Evolutionary conservation across 73 alveolate genomes (phyloP).

Genomic region (Paramecium biaurelia): DNA sequence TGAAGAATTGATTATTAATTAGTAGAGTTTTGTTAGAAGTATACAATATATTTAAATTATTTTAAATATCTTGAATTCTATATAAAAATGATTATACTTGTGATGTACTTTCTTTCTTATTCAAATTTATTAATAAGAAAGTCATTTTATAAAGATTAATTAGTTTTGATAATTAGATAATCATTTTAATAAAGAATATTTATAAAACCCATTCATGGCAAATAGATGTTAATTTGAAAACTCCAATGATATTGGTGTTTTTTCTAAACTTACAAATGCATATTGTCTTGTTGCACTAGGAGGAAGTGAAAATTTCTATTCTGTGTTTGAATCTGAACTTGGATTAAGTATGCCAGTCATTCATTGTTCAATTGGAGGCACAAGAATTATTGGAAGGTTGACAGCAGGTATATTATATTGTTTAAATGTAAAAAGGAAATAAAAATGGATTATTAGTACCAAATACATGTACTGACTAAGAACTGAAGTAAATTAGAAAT

Average conservation of each 20-base stretch:
- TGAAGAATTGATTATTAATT: background rate
- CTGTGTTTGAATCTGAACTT: slow-evolving; percentile 88
- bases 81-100: background rate
- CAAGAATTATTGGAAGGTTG: slow-evolving; percentile 92
- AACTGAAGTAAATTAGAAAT: slow-evolving; percentile 87
- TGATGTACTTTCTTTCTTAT: background rate
- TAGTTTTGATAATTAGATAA: background rate
- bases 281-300: slow-evolving; percentile 95
- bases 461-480: slow-evolving; percentile 95
- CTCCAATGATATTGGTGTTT: slow-evolving; percentile 96
- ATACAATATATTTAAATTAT: background rate
- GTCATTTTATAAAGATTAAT: background rate
- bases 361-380: slow-evolving; percentile 96
- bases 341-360: slow-evolving; percentile 98
- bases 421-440: slow-evolving; percentile 72
- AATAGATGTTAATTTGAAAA: slow-evolving; percentile 90
- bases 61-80: background rate
- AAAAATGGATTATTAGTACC: slow-evolving; percentile 97
- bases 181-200: background rate
- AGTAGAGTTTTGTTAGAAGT: background rate
- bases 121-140: background rate
- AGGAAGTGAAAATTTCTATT: slow-evolving; percentile 94
- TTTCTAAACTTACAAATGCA: slow-evolving; percentile 92
- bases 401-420: slow-evolving; percentile 67
- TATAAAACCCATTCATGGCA: slow-evolving; percentile 76